phyloP scores from a whole-genome alignment of 106 monocot species.

The Vanilla planifolia region DNA sequence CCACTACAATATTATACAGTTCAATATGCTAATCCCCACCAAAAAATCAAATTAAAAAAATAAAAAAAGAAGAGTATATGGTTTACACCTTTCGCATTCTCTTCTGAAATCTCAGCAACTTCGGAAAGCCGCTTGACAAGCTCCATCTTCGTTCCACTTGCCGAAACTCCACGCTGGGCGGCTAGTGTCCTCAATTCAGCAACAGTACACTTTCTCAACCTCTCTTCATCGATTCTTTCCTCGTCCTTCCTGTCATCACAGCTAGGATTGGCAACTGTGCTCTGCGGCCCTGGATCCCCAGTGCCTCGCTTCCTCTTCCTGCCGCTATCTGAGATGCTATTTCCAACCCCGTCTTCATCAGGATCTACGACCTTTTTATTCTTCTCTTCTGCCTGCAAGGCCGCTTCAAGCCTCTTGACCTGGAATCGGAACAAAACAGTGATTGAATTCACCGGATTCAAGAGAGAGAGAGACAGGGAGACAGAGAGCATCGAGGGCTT shows the following conservation, averaged over 20 bases:
- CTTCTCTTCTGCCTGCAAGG: constrained; percentile 37
- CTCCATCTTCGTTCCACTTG: constrained; percentile 43
- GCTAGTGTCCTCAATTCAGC: constrained; percentile 37
- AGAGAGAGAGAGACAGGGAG: constrained; percentile 11
- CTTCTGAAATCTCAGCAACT: constrained; percentile 13
- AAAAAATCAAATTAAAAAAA: no score
- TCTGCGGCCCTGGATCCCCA: not conserved
- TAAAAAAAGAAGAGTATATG: not conserved
- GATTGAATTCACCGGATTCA: not conserved
- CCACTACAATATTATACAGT: no score
- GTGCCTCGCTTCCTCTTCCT: constrained; percentile 27
- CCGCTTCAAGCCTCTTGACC: constrained; percentile 50
- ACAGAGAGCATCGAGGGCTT: constrained; percentile 10
- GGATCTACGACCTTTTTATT: constrained; percentile 9
- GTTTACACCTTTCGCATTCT: constrained; percentile 3
- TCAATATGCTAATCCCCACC: no score
- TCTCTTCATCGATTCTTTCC: constrained; percentile 15
- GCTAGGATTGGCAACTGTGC: not conserved
- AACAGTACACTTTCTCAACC: constrained; percentile 33
- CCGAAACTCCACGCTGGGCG: constrained; percentile 22
- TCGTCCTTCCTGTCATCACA: not conserved
- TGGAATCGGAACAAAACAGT: constrained; percentile 8
- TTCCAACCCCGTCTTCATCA: not conserved
- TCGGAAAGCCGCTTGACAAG: constrained; percentile 42
- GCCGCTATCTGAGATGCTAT: not conserved